Evolutionary conservation across 23 red algal species (phyloP), one percentile per base, ranked within the genome.

Genomic region (Pyropia haitanensis): DNA sequence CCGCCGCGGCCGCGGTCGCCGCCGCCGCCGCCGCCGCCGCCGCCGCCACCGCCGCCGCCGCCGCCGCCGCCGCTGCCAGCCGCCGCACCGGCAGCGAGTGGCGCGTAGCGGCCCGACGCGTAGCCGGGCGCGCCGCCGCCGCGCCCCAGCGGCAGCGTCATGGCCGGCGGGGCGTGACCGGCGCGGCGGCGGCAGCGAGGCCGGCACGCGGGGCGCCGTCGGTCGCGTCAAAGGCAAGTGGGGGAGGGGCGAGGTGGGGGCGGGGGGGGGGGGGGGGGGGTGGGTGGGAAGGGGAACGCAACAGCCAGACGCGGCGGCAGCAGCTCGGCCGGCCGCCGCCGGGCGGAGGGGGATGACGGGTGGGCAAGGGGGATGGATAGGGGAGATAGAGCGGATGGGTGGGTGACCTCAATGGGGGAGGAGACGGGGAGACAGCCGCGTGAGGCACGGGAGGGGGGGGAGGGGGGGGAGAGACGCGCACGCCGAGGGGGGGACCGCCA

Each of bases 281-380:
- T 54, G 16, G 51, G 51, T n/a, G 51, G 51, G n/a, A n/a, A 54
- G 51, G 15, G 51, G 51, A n/a, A n/a, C 51, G 51, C 16, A 15
- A n/a, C 16, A n/a, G 51, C 15, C 15, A 54, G n/a, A n/a, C 15
- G n/a, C 16, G 51, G 13, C 26, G 12, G 57, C 26, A 25, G 14
- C 19, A 58, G 49, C 18, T 15, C 20, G 62, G 46, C 22, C 15
- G 62, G 46, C 9, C 9, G 31, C 49, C 27, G 60, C 28, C 15
- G 61, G 51, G 61, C 30, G 32, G 63, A 33, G 60, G 23, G 26
- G 61, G 3, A 17, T 31, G 49, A 19, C 5, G 74, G 3, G 48
- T 20, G 62, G 61, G 74, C n/a, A 12, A 17, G 50, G 53, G 6
- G 58, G 50, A 60, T 61, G 56, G 62, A 31, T 32, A 50, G 48